Percentiles rank a stretch among this genome's conserved stretches.
Evolutionary conservation across 2,329 filamentous ascomycete genomes (phyloP).

Genomic region (Hypoxylon sp.): DNA sequence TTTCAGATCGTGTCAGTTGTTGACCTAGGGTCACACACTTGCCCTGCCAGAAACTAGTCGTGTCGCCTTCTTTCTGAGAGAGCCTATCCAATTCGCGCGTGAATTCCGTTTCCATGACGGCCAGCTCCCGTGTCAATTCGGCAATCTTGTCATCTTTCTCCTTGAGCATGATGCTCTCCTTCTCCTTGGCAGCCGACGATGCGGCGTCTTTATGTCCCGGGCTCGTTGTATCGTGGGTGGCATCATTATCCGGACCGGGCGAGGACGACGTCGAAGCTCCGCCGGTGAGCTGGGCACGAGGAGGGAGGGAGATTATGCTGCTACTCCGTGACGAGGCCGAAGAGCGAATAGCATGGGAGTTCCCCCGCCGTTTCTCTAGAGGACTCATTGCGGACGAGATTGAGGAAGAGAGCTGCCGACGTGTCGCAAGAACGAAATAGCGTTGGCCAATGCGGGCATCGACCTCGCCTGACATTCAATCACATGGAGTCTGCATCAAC

Average conservation of each 20-base stretch:
- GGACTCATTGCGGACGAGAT: slow-evolving; percentile 53
- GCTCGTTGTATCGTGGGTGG: slow-evolving; percentile 35
- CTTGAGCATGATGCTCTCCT: slow-evolving; percentile 51
- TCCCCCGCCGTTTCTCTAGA: slow-evolving; percentile 59
- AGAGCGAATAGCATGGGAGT: slow-evolving; percentile 50
- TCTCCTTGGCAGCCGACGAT: slow-evolving; percentile 43
- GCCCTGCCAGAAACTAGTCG: slow-evolving; percentile 67
- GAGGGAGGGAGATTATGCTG: slow-evolving; percentile 55
- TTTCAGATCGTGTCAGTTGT: slow-evolving; percentile 64
- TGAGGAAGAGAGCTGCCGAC: slow-evolving; percentile 35
- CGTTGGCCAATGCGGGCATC: slow-evolving; percentile 30
- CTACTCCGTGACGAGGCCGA: slow-evolving; percentile 48
- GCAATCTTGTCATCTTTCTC: slow-evolving; percentile 66
- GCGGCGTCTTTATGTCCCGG: slow-evolving; percentile 42
- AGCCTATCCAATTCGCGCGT: slow-evolving; percentile 64
- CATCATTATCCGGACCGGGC: slow-evolving; percentile 48
- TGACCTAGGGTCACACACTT: slow-evolving; percentile 66
- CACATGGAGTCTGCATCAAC: slow-evolving; percentile 28
- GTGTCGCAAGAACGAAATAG: slow-evolving; percentile 23
- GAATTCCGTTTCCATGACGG: slow-evolving; percentile 66
- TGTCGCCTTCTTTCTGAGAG: slow-evolving; percentile 66
- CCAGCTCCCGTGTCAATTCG: slow-evolving; percentile 64
- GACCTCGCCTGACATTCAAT: slow-evolving; percentile 15
- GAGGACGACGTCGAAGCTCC: slow-evolving; percentile 50
- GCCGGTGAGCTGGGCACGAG: slow-evolving; percentile 56